These are phyloP conservation scores for Acer yangbiense DNA, from an alignment of 345 rosid genomes.

Conservation along the genomic window DNA sequence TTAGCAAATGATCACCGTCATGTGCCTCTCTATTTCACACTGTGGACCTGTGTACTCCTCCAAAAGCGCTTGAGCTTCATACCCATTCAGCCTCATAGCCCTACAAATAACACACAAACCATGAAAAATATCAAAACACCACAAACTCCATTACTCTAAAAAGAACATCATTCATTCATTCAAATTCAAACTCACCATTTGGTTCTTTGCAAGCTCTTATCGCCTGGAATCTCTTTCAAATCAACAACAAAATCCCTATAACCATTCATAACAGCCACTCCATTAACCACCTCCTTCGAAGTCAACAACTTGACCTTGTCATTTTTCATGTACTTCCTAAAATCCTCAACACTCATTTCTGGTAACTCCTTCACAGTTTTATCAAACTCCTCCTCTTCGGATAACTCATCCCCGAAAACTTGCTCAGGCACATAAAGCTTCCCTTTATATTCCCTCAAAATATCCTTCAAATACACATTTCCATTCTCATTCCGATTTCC, in stretches of 20 bases:
- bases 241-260: constrained; percentile 68
- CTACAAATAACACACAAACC: constrained; percentile 35
- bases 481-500: constrained; percentile 32
- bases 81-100: constrained; percentile 67
- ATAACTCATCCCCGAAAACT: constrained; percentile 64
- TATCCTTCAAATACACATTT: constrained; percentile 71
- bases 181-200: constrained; percentile 57
- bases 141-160: constrained; percentile 15
- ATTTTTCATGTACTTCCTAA: constrained; percentile 59
- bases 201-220: constrained; percentile 80
- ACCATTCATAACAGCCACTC: constrained; percentile 28
- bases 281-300: constrained; percentile 51
- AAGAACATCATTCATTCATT: background rate
- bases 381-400: constrained; percentile 79
- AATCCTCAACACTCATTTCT: constrained; percentile 69
- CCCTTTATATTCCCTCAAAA: constrained; percentile 78
- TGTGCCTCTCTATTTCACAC: constrained; percentile 72
- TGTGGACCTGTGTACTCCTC: constrained; percentile 70
- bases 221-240: constrained; percentile 86
- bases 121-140: constrained; percentile 4
- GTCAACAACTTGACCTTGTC: constrained; percentile 74
- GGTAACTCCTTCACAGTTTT: constrained; percentile 64
- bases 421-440: constrained; percentile 93
- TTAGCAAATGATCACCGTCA: constrained; percentile 56
- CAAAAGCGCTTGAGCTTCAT: constrained; percentile 62